Base-by-base conservation (phyloP, 2,329 filamentous ascomycete species). In the Pseudogymnoascus sp. region DNA sequence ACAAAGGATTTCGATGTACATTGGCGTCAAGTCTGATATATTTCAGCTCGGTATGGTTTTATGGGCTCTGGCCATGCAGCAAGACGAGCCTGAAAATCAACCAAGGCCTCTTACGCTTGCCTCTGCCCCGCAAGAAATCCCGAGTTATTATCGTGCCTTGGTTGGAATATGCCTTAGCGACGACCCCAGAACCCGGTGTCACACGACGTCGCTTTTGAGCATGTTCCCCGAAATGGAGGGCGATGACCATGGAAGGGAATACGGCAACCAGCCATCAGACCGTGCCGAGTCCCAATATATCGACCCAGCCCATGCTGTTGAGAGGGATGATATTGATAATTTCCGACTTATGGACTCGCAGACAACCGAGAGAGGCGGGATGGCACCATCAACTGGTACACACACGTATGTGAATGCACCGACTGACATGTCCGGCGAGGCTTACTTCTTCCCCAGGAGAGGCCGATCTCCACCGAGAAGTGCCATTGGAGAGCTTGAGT, bases 1-100 rank as follows among this genome's bases (percentile, higher is more conserved):
- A 64, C 93, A 97, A 75, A 85, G 91, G 31, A 93, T 99, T 62
- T 89, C 90, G 53, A 96, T 97, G 88, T 97, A 96, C 72, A 97
- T 99, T 73, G 93, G 95, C 11, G 92, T 97, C 73, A 99, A 99
- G 76, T 96, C 93, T 0, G 95, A 99, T 75, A 80, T 99, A 1
- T 99, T 89, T 71, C 95, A 99, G 75, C 82, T 97, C 4, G 95
- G 95, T 4, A 99, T 99, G 95, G 92, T 96, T 1, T 78, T 99
- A 2, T 99, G 93, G 91, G 91, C 91, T 21, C 78, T 99, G 53
- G 93, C 91, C 1, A 89, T 89, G 72, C 85, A 93, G 68, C 85
- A 93, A 63, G 93, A 97, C 70, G 93, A 97, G 71, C 95, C 95
- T 1, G 95, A 97, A 73, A 82, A 84, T 18, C 87, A 89, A 65